Percentiles rank a stretch among this genome's conserved stretches.
Evolutionary conservation across 2,329 filamentous ascomycete genomes (phyloP).

Genomic region (Pseudogymnoascus sp.): DNA sequence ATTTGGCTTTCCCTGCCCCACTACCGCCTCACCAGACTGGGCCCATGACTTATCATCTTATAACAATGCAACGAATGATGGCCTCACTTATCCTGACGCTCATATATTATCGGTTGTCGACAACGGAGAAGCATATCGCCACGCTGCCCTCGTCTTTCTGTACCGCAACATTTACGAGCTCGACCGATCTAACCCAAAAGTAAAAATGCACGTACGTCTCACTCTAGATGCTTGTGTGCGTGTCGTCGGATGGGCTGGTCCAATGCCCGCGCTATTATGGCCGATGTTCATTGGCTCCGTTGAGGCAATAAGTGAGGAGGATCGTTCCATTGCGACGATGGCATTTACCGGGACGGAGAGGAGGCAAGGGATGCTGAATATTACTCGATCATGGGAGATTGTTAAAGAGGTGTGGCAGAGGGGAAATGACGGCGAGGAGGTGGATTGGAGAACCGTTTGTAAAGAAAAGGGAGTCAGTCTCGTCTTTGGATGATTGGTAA

Average conservation of each 20-base stretch:
- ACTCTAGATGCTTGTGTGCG: conserved; percentile 48
- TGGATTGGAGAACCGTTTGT: conserved; percentile 35
- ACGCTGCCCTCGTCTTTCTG: conserved; percentile 41
- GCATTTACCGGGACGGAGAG: conserved; percentile 47
- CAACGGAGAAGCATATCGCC: conserved; percentile 45
- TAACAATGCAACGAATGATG: neutral
- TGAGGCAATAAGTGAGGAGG: conserved; percentile 44
- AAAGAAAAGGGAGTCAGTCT: conserved; percentile 51
- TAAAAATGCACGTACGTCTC: conserved; percentile 46
- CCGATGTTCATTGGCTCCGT: conserved; percentile 57
- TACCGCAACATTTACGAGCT: conserved; percentile 35
- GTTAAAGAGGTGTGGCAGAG: conserved; percentile 55
- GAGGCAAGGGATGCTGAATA: conserved; percentile 60
- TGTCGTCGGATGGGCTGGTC: conserved; percentile 48
- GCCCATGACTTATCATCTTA: conserved; percentile 10
- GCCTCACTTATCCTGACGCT: conserved; percentile 10
- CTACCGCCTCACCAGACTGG: neutral
- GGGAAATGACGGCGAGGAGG: conserved; percentile 33
- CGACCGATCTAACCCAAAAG: conserved; percentile 39
- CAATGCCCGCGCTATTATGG: conserved; percentile 58
- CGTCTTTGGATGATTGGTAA: conserved; percentile 47
- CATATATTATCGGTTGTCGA: conserved; percentile 31
- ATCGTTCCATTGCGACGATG: conserved; percentile 44
- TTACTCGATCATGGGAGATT: conserved; percentile 53
- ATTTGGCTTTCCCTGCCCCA: neutral